phyloP scores from a whole-genome alignment of 495 filamentous ascomycete species.

The Stereocaulon alpinum region DNA sequence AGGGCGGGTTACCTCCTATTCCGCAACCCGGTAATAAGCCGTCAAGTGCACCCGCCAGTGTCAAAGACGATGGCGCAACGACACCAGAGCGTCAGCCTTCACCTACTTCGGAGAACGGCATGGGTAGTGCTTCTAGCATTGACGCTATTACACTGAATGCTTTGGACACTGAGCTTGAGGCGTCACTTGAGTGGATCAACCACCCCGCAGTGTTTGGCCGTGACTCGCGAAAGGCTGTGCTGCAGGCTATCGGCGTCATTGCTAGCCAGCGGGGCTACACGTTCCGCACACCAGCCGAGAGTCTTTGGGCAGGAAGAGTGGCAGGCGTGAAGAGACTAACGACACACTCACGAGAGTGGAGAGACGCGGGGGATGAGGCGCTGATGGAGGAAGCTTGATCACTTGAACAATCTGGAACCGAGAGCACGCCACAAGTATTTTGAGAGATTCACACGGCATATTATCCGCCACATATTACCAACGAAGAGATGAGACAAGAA shows the following conservation, averaged over 20 bases:
- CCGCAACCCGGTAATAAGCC: conserved; percentile 41
- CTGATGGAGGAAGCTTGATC: conserved; percentile 66
- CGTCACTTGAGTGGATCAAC: conserved; percentile 96
- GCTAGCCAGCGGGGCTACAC: conserved; percentile 90
- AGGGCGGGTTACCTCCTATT: conserved; percentile 89
- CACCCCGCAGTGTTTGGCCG: conserved; percentile 92
- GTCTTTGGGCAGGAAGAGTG: conserved; percentile 74
- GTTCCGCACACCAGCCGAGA: conserved; percentile 77
- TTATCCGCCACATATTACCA: neutral
- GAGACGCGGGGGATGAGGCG: conserved; percentile 72
- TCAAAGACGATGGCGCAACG: conserved; percentile 27
- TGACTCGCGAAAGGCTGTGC: conserved; percentile 90
- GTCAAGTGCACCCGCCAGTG: conserved; percentile 26
- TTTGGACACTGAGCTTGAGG: conserved; percentile 81
- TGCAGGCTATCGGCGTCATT: conserved; percentile 94
- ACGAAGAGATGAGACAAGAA: neutral
- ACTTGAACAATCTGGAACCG: neutral
- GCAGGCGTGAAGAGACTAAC: conserved; percentile 66
- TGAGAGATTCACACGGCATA: neutral
- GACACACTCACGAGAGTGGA: conserved; percentile 73
- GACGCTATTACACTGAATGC: conserved; percentile 66
- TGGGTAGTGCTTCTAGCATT: conserved; percentile 37
- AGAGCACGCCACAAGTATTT: neutral
- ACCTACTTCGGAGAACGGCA: conserved; percentile 37
- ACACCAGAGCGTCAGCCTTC: conserved; percentile 42